These are phyloP conservation scores for Dipodascopsis tothii DNA, from an alignment of 805 yeast genomes.

Conservation along the genomic window DNA sequence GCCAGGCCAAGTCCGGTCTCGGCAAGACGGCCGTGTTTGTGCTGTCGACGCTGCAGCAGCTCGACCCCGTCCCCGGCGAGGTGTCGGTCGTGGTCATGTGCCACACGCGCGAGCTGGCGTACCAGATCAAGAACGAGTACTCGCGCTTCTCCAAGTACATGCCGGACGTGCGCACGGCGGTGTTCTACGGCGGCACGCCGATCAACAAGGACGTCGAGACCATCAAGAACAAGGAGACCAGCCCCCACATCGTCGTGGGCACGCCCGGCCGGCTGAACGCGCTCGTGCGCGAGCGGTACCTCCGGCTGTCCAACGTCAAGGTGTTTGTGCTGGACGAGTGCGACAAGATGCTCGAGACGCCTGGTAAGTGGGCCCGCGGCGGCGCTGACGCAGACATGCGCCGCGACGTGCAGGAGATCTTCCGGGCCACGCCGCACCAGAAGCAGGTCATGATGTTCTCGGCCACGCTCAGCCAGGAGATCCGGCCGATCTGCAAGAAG, in stretches of 20 bases:
- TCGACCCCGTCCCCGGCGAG: conserved; percentile 96
- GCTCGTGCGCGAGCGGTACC: conserved; percentile 80
- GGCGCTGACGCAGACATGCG: conserved; percentile 65
- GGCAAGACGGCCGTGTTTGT: conserved; percentile 99
- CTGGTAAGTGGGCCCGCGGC: conserved; percentile 13
- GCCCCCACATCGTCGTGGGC: conserved; percentile 95
- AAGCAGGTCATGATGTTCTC: conserved; percentile 99
- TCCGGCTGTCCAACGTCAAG: conserved; percentile 82
- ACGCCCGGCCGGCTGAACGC: conserved; percentile 98
- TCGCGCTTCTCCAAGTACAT: conserved; percentile 95
- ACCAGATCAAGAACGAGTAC: conserved; percentile 95
- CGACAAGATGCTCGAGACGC: conserved; percentile 87
- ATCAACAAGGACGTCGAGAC: conserved; percentile 77
- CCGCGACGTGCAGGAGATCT: conserved; percentile 95
- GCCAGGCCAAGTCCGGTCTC: conserved; percentile 99
- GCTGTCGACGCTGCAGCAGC: conserved; percentile 88
- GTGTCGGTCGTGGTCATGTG: conserved; percentile 89
- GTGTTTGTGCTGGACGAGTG: conserved; percentile 96
- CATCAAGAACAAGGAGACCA: conserved; percentile 82
- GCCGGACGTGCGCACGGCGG: conserved; percentile 96
- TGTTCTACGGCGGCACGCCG: conserved; percentile 93
- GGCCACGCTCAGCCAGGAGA: conserved; percentile 89
- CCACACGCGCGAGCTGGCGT: conserved; percentile 98
- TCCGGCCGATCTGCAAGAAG: conserved; percentile 93
- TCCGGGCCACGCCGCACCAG: conserved; percentile 95